phyloP scores from a whole-genome alignment of 805 yeast species.

The Blastobotrys peoriensis region DNA sequence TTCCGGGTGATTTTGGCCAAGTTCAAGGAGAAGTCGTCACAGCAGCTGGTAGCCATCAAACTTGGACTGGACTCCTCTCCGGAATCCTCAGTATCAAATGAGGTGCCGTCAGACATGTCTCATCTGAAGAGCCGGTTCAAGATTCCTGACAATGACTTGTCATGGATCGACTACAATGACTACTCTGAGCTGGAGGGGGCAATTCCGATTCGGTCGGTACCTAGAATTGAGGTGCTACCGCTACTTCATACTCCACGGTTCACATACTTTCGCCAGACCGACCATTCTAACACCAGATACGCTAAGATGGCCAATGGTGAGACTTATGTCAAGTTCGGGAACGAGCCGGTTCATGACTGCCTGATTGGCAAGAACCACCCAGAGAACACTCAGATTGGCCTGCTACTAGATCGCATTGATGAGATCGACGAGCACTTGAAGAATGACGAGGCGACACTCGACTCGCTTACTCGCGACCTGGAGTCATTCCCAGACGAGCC shows the following conservation, averaged over 20 bases:
- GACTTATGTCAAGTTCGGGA: slow-evolving; percentile 42
- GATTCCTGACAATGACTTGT: slow-evolving; percentile 29
- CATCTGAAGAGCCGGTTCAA: slow-evolving; percentile 23
- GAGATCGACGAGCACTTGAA: slow-evolving; percentile 28
- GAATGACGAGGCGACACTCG: slow-evolving; percentile 28
- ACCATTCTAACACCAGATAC: slow-evolving; percentile 34
- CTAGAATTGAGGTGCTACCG: slow-evolving; percentile 49
- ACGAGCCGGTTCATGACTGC: slow-evolving; percentile 59
- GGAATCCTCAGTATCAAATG: slow-evolving; percentile 7
- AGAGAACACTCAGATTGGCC: slow-evolving; percentile 22
- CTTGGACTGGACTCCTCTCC: slow-evolving; percentile 14
- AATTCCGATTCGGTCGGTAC: slow-evolving; percentile 19
- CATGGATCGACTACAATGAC: slow-evolving; percentile 75
- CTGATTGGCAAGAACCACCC: slow-evolving; percentile 31
- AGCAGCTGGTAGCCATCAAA: slow-evolving; percentile 34
- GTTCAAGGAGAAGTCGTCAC: slow-evolving; percentile 51
- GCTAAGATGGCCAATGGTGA: slow-evolving; percentile 18
- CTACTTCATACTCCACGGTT: slow-evolving; percentile 63
- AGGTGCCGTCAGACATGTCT: slow-evolving; percentile 17
- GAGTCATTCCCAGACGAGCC: slow-evolving; percentile 20
- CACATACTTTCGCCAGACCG: slow-evolving; percentile 61
- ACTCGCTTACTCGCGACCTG: slow-evolving; percentile 23
- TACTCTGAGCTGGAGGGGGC: slow-evolving; percentile 57
- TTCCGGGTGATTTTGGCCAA: slow-evolving; percentile 58
- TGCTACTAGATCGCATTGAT: slow-evolving; percentile 24